phyloP scores from a whole-genome alignment of 2,329 filamentous ascomycete species.

The Fusarium graminum region DNA sequence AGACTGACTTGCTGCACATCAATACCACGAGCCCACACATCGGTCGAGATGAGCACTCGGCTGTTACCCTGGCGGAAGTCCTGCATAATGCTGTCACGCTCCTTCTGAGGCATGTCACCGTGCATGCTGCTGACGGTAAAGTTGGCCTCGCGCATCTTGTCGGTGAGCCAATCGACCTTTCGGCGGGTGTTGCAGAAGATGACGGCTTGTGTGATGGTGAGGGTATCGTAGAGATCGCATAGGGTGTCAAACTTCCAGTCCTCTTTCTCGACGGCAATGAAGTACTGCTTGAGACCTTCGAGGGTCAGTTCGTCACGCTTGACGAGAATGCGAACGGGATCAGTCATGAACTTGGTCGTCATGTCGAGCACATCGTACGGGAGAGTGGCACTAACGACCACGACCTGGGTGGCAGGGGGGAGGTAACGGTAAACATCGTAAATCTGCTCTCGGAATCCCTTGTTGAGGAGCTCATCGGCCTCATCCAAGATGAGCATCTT shows the following conservation, averaged over 20 bases:
- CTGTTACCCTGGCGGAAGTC: constrained; percentile 98
- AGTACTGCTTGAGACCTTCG: constrained; percentile 98
- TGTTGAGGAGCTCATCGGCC: constrained; percentile 79
- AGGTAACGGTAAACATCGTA: constrained; percentile 99
- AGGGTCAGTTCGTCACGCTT: constrained; percentile 99
- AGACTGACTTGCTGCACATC: constrained; percentile 98
- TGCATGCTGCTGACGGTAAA: constrained; percentile 99
- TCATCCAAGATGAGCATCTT: constrained; percentile 74
- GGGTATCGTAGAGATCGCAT: constrained; percentile 97
- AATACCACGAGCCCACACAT: constrained; percentile 98
- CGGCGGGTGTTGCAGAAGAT: constrained; percentile 99
- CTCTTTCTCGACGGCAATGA: constrained; percentile 98
- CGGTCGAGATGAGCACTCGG: constrained; percentile 94
- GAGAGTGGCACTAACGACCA: constrained; percentile 95
- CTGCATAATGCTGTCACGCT: constrained; percentile 99
- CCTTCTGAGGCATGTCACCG: constrained; percentile 98
- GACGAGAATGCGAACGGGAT: constrained; percentile 94
- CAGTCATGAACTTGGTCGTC: constrained; percentile 99
- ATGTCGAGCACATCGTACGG: constrained; percentile 98
- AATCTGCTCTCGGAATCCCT: constrained; percentile 97
- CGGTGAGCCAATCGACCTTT: constrained; percentile 99
- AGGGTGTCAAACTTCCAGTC: constrained; percentile 99
- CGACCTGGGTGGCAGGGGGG: constrained; percentile 96
- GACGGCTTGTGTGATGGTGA: constrained; percentile 98
- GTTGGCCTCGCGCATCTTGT: constrained; percentile 99